Conservation (phyloP, 176 grass and related monocot species). For the Lolium multiflorum region DNA sequence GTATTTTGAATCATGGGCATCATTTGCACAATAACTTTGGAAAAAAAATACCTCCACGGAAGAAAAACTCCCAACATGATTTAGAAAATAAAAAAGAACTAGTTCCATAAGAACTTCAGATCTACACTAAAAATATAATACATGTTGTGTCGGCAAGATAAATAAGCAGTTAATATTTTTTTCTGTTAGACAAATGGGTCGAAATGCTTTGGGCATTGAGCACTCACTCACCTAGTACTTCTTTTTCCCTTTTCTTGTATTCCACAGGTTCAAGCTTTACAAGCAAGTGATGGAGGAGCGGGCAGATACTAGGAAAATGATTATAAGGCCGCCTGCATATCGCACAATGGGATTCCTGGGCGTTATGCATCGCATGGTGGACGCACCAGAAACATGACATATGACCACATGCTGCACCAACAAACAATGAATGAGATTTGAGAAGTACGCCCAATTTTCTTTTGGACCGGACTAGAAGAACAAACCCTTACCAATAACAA, state of each 20-base stretch:
- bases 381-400: conserved; percentile 95
- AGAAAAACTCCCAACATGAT: background rate
- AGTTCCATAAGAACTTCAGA: conserved; percentile 19
- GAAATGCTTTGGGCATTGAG: conserved; percentile 3
- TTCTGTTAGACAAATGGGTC: background rate
- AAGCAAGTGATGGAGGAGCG: conserved; percentile 82
- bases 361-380: conserved; percentile 59
- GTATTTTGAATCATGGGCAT: background rate
- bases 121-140: background rate
- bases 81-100: background rate
- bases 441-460: conserved; percentile 13
- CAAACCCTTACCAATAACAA: conserved; percentile 79
- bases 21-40: conserved; percentile 8
- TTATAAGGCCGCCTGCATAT: conserved; percentile 76
- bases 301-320: conserved; percentile 90
- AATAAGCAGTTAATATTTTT: conserved; percentile 2
- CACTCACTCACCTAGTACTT: conserved; percentile 75
- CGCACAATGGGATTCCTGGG: conserved; percentile 62
- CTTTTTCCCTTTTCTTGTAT: conserved; percentile 78
- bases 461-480: conserved; percentile 21
- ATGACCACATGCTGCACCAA: conserved; percentile 88
- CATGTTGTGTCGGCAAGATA: background rate
- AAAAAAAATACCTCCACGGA: background rate
- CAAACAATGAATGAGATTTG: conserved; percentile 35
- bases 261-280: conserved; percentile 78